These are phyloP conservation scores for Nicotiana tomentosiformis DNA, from an alignment of 257 asterid genomes.

Conservation along the genomic window DNA sequence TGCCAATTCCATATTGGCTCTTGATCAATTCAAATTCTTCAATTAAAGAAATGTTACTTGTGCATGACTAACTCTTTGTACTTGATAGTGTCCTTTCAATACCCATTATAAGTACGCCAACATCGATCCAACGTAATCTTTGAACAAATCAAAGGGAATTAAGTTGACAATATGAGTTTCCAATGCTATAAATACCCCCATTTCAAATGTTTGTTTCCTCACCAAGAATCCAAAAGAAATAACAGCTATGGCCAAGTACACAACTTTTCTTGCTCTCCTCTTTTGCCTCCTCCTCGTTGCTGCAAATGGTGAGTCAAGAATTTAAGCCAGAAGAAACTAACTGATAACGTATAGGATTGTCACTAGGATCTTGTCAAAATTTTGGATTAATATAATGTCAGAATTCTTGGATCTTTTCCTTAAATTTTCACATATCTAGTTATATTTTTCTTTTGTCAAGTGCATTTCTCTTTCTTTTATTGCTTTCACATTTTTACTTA, in stretches of 20 bases:
- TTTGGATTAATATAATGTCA: too few relatives aligned
- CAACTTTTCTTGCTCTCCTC: not conserved
- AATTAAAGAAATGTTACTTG: not conserved
- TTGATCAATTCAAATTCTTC: not conserved
- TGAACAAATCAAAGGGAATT: not conserved
- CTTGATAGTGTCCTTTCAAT: not conserved
- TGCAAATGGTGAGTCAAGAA: not conserved
- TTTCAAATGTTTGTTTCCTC: not conserved
- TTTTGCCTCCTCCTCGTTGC: not conserved
- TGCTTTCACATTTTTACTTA: too few relatives aligned
- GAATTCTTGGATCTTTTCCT: too few relatives aligned
- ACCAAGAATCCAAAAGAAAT: not conserved
- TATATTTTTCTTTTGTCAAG: too few relatives aligned
- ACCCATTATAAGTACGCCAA: not conserved
- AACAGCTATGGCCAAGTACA: not conserved
- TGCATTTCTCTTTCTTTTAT: too few relatives aligned
- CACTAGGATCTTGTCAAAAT: too few relatives aligned
- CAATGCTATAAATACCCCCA: not conserved
- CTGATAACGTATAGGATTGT: too few relatives aligned
- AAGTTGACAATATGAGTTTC: not conserved
- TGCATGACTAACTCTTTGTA: not conserved
- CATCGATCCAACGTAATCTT: not conserved
- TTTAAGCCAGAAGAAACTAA: not conserved
- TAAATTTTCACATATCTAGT: too few relatives aligned
- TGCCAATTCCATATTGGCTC: not conserved